Evolutionary conservation across 2,329 filamentous ascomycete genomes (phyloP), one percentile per base, ranked within the genome.

Genomic region (Botrytis elliptica): DNA sequence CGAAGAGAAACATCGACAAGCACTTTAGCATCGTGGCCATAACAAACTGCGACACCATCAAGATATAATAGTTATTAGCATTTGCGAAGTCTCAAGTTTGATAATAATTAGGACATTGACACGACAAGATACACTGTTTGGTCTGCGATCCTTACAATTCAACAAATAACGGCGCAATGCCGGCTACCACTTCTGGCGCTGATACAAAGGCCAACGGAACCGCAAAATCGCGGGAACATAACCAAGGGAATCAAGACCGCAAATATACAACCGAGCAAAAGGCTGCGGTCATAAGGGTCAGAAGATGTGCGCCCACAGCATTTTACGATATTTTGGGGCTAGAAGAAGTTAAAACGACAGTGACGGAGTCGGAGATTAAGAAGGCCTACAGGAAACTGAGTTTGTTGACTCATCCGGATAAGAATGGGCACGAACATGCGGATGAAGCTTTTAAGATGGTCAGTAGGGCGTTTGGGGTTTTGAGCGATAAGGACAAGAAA

Each of bases 381-480:
- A 98, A 98, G 86, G 95, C 96, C 10, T 99, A 99, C 84, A 90
- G 95, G 81, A 98, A 97, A 85, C 88, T 97, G 82, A 96, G 93
- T 81, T 85, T 99, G 80, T 87, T 98, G 81, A 99, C 96, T 74
- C 96, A 99, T 86, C 96, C 96, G 76, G 96, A 99, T 86, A 99
- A 99, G 86, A 99, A 99, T 87, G 95, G 95, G 69, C 95, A 98
- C 82, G 91, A 95, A 55, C 90, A 97, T 75, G 95, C 96, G 72
- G 96, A 98, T 82, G 96, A 99, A 85, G 96, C 96, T 46, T 99
- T 99, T 86, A 99, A 99, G 86, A 93, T 98, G 93, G 94, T 99
- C 38, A 93, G 93, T 80, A 89, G 94, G 79, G 96, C 96, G 25
- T 99, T 99, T 82, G 93, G 97, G 79, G 90, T 98, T 70, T 86